A percentile compares a stretch with the other conserved stretches of the same genome.
phyloP scores from a whole-genome alignment of 106 monocot species.

The Allium fistulosum region DNA sequence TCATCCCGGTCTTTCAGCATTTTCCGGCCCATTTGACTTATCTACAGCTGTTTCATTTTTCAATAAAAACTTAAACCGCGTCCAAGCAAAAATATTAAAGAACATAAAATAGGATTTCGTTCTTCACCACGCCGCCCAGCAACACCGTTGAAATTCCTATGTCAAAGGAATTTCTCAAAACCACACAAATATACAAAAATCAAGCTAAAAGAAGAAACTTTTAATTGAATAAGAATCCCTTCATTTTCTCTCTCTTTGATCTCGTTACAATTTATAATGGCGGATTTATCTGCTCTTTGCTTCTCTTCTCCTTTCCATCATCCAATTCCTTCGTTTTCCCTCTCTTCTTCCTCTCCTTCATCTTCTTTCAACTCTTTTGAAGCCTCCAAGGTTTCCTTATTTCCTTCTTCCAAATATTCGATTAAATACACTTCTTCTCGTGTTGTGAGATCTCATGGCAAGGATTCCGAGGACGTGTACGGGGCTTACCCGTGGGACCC shows the following conservation, averaged over 20 bases:
- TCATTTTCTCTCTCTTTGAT: not conserved
- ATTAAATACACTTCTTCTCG: not conserved
- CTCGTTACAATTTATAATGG: not conserved
- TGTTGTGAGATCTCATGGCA: constrained; percentile 15
- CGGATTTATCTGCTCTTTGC: constrained; percentile 16
- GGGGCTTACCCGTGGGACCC: constrained; percentile 81
- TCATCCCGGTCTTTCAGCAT: too few species aligned
- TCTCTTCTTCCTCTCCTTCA: not conserved
- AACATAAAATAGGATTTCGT: too few species aligned
- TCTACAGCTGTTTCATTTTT: too few species aligned
- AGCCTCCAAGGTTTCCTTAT: not conserved
- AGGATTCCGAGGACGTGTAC: constrained; percentile 26
- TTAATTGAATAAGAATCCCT: not conserved
- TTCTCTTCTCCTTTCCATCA: constrained; percentile 23
- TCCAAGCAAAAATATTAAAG: too few species aligned
- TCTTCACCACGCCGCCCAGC: not conserved
- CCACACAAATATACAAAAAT: not conserved
- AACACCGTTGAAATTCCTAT: not conserved
- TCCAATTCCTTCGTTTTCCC: constrained; percentile 9
- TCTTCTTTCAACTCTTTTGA: constrained; percentile 1
- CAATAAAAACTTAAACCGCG: too few species aligned
- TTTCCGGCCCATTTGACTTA: too few species aligned
- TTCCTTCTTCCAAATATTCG: not conserved
- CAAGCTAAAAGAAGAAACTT: not conserved
- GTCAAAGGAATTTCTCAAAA: not conserved